These are phyloP conservation scores for Cantharellus anzutake DNA, from an alignment of 768 basidiomycete genomes.

Conservation along the genomic window DNA sequence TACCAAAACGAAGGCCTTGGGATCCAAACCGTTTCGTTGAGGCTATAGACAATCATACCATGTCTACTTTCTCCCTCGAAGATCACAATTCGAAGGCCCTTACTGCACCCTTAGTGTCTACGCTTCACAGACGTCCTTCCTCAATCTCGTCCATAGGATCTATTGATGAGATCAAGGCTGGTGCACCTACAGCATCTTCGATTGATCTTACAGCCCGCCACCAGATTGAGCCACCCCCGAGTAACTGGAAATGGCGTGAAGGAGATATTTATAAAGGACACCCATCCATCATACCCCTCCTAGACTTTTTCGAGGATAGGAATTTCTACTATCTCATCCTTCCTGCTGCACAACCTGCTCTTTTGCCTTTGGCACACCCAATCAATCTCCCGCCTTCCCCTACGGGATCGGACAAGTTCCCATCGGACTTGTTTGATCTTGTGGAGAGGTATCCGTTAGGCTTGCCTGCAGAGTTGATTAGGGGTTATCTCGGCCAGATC, in stretches of 20 bases:
- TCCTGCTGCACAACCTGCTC: slow-evolving; percentile 22
- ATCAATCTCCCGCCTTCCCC: background rate
- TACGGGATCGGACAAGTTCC: slow-evolving; percentile 10
- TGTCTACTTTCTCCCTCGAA: background rate
- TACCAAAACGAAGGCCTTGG: slow-evolving; percentile 65
- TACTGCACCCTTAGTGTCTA: background rate
- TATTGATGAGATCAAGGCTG: background rate
- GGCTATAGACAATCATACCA: background rate
- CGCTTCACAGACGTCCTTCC: background rate
- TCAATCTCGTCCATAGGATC: background rate
- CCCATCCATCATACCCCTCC: slow-evolving; percentile 83
- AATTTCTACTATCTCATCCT: slow-evolving; percentile 93
- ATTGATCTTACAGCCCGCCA: background rate
- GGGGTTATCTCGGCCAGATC: slow-evolving; percentile 83
- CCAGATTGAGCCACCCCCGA: background rate
- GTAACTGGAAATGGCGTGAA: slow-evolving; percentile 33
- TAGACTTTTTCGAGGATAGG: slow-evolving; percentile 93
- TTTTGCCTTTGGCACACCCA: background rate
- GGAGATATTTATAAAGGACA: slow-evolving; percentile 67
- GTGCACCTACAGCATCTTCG: background rate
- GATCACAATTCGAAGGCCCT: background rate
- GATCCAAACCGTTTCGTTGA: slow-evolving; percentile 39
- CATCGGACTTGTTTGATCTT: slow-evolving; percentile 83
- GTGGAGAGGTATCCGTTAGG: slow-evolving; percentile 83
- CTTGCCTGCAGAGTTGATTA: slow-evolving; percentile 48